phyloP scores from a whole-genome alignment of 2,329 filamentous ascomycete species.

The Xylaria sp. region DNA sequence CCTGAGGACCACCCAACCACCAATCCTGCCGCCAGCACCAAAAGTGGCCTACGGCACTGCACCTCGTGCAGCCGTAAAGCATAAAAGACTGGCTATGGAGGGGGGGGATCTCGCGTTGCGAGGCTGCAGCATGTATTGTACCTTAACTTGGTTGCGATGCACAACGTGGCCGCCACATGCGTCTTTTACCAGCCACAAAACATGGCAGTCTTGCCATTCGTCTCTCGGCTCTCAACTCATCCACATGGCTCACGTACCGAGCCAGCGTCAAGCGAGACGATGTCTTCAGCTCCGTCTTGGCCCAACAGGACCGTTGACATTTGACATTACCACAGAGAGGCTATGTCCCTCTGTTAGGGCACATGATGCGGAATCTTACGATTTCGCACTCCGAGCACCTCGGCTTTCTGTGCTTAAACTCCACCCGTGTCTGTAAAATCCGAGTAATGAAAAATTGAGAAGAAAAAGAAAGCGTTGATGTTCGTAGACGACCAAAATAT shows the following conservation, averaged over 20 bases:
- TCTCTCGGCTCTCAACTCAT: not conserved
- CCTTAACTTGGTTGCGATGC: constrained; percentile 14
- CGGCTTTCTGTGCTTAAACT: constrained; percentile 2
- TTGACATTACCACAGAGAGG: not conserved
- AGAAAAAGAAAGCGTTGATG: not conserved
- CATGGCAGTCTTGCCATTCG: constrained; percentile 13
- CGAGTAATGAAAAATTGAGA: not conserved
- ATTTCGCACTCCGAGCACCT: constrained; percentile 23
- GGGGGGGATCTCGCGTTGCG: constrained; percentile 16
- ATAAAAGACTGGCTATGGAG: not conserved
- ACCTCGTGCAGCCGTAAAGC: constrained; percentile 1
- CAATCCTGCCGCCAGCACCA: not conserved
- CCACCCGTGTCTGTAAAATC: not conserved
- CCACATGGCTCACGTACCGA: constrained; percentile 16
- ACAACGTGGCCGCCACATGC: constrained; percentile 32
- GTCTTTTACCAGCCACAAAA: constrained; percentile 19
- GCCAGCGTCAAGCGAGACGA: constrained; percentile 9
- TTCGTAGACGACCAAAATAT: not conserved
- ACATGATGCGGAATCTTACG: constrained; percentile 17
- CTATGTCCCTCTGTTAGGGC: not conserved
- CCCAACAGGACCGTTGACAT: constrained; percentile 1
- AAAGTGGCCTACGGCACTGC: constrained; percentile 15
- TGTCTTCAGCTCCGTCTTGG: constrained; percentile 24
- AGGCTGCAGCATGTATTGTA: constrained; percentile 22
- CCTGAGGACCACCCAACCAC: not conserved